Conservation (phyloP, 2,329 filamentous ascomycete genomes). For the Fusarium concolor region DNA sequence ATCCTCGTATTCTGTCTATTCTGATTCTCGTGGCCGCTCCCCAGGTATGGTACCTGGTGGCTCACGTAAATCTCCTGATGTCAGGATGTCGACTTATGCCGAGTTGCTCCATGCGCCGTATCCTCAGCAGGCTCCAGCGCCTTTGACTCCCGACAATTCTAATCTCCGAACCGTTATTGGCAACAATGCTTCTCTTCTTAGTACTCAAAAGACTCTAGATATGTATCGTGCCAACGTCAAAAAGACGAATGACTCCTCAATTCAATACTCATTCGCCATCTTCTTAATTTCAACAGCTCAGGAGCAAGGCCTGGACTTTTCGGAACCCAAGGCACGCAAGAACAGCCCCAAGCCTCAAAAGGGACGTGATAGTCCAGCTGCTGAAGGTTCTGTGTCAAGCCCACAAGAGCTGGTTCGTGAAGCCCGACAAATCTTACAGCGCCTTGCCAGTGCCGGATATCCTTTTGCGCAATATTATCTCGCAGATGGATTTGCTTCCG, state of each 20-base stretch:
- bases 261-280: constrained; percentile 96
- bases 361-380: constrained; percentile 60
- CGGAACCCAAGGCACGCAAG: constrained; percentile 60
- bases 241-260: constrained; percentile 90
- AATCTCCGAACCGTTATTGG: constrained; percentile 83
- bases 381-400: constrained; percentile 61
- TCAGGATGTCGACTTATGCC: constrained; percentile 64
- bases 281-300: constrained; percentile 92
- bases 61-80: constrained; percentile 67
- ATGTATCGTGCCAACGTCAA: constrained; percentile 98
- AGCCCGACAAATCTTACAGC: constrained; percentile 89
- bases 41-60: constrained; percentile 59
- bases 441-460: constrained; percentile 86
- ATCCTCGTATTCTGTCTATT: constrained; percentile 80
- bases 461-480: constrained; percentile 99
- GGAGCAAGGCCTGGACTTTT: constrained; percentile 72
- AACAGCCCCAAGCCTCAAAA: constrained; percentile 60
- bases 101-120: constrained; percentile 78
- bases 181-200: constrained; percentile 89
- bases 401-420: constrained; percentile 82
- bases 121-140: constrained; percentile 77
- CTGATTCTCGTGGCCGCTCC: constrained; percentile 76
- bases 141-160: constrained; percentile 82
- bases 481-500: constrained; percentile 92
- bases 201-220: constrained; percentile 92